Evolutionary conservation across 768 basidiomycete species (phyloP).

Genomic region (Tylopilus subfusipes): DNA sequence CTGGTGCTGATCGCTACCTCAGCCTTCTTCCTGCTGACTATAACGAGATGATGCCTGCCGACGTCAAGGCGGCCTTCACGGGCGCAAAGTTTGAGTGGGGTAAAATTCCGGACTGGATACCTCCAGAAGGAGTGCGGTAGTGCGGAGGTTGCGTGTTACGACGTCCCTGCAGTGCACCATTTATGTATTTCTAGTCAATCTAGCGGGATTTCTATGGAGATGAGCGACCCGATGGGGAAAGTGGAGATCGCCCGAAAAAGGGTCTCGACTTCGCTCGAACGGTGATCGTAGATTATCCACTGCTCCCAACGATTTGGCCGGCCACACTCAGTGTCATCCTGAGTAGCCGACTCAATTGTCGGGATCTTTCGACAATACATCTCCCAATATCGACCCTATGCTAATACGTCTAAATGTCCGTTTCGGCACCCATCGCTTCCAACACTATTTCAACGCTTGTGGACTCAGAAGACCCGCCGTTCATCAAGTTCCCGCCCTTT

Average conservation of each 20-base stretch:
- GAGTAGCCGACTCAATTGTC: slow-evolving; percentile 16
- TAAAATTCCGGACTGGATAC: slow-evolving; percentile 71
- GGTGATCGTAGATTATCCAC: slow-evolving; percentile 12
- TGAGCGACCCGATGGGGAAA: slow-evolving; percentile 16
- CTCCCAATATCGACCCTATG: slow-evolving; percentile 11
- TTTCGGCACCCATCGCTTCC: slow-evolving; percentile 15
- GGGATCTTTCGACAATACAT: slow-evolving; percentile 9
- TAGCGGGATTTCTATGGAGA: background rate
- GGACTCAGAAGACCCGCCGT: slow-evolving; percentile 17
- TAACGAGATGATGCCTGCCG: slow-evolving; percentile 47
- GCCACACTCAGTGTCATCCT: background rate
- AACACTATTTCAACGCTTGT: slow-evolving; percentile 3
- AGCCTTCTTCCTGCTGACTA: slow-evolving; percentile 57
- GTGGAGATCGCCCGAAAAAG: too few relatives aligned
- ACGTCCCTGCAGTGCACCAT: background rate
- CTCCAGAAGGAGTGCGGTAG: slow-evolving; percentile 58
- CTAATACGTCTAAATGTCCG: slow-evolving; percentile 21
- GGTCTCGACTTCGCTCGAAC: background rate
- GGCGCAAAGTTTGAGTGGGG: slow-evolving; percentile 62
- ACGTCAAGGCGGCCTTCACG: slow-evolving; percentile 51
- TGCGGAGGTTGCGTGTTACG: background rate
- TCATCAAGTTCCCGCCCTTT: slow-evolving; percentile 46
- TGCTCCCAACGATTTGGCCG: slow-evolving; percentile 1
- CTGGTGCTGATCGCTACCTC: slow-evolving; percentile 55
- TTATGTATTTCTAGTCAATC: slow-evolving; percentile 5